These are phyloP conservation scores for Pistacia integerrima DNA, from an alignment of 345 rosid genomes.

Conservation along the genomic window DNA sequence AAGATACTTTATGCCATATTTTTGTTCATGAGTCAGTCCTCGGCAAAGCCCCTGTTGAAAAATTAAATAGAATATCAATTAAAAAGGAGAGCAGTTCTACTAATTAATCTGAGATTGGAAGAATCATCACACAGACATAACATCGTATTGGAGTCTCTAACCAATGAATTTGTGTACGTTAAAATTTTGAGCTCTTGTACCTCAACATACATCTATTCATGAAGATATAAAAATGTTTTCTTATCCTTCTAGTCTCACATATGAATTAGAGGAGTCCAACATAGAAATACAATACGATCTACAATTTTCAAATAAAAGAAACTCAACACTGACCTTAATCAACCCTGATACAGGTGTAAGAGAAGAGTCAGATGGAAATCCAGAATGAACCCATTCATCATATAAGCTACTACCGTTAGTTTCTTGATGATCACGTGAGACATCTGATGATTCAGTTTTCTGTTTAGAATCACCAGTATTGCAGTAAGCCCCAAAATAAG, in stretches of 20 bases:
- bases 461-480: slow-evolving; percentile 38
- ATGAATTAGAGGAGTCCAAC: neutral
- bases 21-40: slow-evolving; percentile 80
- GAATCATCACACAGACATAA: neutral
- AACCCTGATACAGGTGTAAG: slow-evolving; percentile 56
- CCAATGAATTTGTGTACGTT: neutral
- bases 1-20: slow-evolving; percentile 64
- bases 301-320: neutral
- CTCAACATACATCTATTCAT: neutral
- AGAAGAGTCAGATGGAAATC: slow-evolving; percentile 36
- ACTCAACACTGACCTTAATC: slow-evolving; percentile 62
- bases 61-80: slow-evolving; percentile 5
- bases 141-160: neutral
- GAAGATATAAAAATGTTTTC: neutral
- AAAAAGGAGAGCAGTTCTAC: neutral
- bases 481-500: slow-evolving; percentile 86
- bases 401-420: slow-evolving; percentile 39
- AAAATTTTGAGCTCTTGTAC: neutral
- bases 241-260: neutral
- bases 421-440: slow-evolving; percentile 36
- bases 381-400: slow-evolving; percentile 33
- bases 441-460: slow-evolving; percentile 36
- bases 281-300: slow-evolving; percentile 1
- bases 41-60: slow-evolving; percentile 78
- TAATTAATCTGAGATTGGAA: neutral